Evolutionary conservation across 257 asterid species (phyloP).

Genomic region (Solanum rostratum): DNA sequence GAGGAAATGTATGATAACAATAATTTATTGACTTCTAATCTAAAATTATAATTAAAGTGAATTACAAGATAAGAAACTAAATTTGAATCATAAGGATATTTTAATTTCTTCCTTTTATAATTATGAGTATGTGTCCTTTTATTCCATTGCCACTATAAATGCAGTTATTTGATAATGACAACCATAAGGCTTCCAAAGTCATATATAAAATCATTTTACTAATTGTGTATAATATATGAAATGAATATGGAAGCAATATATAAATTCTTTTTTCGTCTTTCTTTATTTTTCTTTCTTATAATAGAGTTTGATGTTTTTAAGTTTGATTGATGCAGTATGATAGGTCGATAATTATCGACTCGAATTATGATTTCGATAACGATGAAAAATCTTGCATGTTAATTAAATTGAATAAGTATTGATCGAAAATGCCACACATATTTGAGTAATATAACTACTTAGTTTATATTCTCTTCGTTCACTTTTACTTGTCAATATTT

Average conservation of each 20-base stretch:
- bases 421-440: no score
- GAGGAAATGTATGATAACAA: background rate
- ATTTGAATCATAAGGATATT: background rate
- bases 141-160: background rate
- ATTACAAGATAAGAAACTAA: background rate
- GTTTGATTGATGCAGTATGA: no score
- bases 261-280: no score
- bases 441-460: no score
- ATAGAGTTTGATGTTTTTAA: no score
- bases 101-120: background rate
- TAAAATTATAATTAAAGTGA: background rate
- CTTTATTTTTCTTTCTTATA: no score
- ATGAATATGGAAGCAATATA: background rate
- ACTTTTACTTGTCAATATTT: no score
- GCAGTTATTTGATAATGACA: background rate
- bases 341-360: no score
- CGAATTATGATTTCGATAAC: no score
- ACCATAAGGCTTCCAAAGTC: background rate
- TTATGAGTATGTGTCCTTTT: background rate
- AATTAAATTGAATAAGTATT: no score
- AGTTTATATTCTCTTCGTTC: no score
- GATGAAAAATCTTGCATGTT: no score
- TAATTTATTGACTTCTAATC: background rate
- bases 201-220: background rate
- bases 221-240: background rate